These are phyloP conservation scores for Lentinula boryana DNA, from an alignment of 768 basidiomycete genomes.

Conservation along the genomic window DNA sequence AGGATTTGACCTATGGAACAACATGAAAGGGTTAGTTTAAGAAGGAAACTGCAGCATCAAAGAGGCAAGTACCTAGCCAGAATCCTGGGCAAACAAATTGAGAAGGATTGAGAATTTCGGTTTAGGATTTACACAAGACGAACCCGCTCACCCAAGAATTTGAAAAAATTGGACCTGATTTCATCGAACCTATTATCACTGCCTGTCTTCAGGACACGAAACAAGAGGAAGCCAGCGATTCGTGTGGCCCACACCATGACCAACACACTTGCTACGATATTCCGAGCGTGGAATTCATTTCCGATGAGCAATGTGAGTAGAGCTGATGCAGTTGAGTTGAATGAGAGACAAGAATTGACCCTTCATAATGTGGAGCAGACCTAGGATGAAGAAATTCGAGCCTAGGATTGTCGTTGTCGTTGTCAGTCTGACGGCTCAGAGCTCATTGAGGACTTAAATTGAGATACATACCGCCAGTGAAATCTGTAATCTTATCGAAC, in stretches of 20 bases:
- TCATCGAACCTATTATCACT: conserved; percentile 64
- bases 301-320: conserved; percentile 56
- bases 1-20: conserved; percentile 43
- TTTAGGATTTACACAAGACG: background rate
- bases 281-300: conserved; percentile 55
- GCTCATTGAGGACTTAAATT: background rate
- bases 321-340: conserved; percentile 27
- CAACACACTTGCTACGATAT: conserved; percentile 49
- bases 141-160: conserved; percentile 42
- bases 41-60: background rate
- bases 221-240: conserved; percentile 59
- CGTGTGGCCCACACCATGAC: conserved; percentile 64
- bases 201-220: conserved; percentile 64
- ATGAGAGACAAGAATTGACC: background rate
- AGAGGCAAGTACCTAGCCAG: conserved; percentile 39
- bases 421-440: too few species aligned
- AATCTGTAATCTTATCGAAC: conserved; percentile 73
- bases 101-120: background rate
- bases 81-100: conserved; percentile 28
- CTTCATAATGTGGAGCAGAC: conserved; percentile 19
- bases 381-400: conserved; percentile 63
- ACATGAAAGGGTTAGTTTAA: background rate
- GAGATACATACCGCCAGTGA: conserved; percentile 43
- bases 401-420: conserved; percentile 24
- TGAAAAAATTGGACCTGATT: conserved; percentile 59